Evolutionary conservation across 805 yeast genomes (phyloP).

Genomic region (Kodamaea neixiangensis): DNA sequence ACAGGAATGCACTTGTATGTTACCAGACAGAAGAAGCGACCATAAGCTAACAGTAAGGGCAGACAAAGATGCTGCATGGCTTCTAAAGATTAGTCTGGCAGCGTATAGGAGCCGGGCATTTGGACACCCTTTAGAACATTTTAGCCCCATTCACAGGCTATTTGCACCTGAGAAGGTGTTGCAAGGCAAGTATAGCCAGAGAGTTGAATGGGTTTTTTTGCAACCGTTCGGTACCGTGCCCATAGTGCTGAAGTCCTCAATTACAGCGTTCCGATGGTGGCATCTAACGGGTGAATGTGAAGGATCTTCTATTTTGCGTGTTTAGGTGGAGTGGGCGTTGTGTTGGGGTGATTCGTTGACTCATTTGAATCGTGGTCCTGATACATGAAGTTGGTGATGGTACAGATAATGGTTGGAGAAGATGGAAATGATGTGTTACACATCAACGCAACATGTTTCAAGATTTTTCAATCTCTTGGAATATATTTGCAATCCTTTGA

Average conservation of each 20-base stretch:
- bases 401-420: too few relatives aligned
- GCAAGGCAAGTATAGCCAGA: background rate
- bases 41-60: background rate
- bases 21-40: too few relatives aligned
- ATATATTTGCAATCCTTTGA: too few relatives aligned
- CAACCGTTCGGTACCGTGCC: constrained; percentile 1
- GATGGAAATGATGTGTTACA: too few relatives aligned
- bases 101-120: background rate
- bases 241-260: constrained; percentile 1
- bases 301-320: constrained; percentile 1
- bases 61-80: background rate
- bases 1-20: background rate
- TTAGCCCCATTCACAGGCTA: background rate
- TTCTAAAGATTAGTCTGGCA: background rate
- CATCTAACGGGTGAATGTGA: background rate
- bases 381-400: background rate
- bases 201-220: background rate
- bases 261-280: background rate
- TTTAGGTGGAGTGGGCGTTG: background rate
- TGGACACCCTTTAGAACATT: background rate
- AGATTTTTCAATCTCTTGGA: too few relatives aligned
- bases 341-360: background rate
- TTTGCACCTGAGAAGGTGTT: background rate
- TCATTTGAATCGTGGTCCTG: background rate
- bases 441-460: too few relatives aligned